phyloP scores from a whole-genome alignment of 192 early-diverging fungal genomes.

The Coemansia sp. region DNA sequence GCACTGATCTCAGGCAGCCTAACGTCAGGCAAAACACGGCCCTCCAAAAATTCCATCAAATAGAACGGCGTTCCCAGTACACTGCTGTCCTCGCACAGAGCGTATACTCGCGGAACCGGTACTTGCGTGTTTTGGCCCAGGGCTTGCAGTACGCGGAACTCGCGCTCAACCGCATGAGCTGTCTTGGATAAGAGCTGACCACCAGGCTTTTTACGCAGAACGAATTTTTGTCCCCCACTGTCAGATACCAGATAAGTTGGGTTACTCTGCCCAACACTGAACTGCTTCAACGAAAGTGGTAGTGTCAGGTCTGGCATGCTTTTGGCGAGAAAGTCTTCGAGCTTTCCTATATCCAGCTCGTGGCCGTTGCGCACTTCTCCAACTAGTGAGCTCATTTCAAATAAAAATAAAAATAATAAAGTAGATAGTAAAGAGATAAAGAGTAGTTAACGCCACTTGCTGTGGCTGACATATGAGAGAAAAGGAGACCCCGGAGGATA shows the following conservation, averaged over 20 bases:
- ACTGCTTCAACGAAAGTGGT: constrained; percentile 79
- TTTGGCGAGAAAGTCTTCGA: constrained; percentile 62
- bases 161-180: constrained; percentile 91
- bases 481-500: background rate
- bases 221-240: constrained; percentile 64
- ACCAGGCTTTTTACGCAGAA: constrained; percentile 91
- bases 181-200: constrained; percentile 81
- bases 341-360: constrained; percentile 59
- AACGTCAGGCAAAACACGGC: constrained; percentile 78
- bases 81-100: constrained; percentile 80
- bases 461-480: background rate
- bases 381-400: constrained; percentile 14
- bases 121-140: constrained; percentile 72
- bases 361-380: constrained; percentile 50
- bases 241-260: constrained; percentile 88
- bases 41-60: constrained; percentile 93
- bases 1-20: constrained; percentile 57
- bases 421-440: background rate
- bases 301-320: constrained; percentile 55
- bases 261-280: constrained; percentile 90
- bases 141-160: constrained; percentile 78
- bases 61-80: constrained; percentile 94
- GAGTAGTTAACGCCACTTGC: background rate
- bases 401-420: background rate
- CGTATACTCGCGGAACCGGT: constrained; percentile 86